A percentile compares a stretch with the other conserved stretches of the same genome.
phyloP scores from a whole-genome alignment of 371 early-diverging fungal species.

The Sporodiniella umbellata region DNA sequence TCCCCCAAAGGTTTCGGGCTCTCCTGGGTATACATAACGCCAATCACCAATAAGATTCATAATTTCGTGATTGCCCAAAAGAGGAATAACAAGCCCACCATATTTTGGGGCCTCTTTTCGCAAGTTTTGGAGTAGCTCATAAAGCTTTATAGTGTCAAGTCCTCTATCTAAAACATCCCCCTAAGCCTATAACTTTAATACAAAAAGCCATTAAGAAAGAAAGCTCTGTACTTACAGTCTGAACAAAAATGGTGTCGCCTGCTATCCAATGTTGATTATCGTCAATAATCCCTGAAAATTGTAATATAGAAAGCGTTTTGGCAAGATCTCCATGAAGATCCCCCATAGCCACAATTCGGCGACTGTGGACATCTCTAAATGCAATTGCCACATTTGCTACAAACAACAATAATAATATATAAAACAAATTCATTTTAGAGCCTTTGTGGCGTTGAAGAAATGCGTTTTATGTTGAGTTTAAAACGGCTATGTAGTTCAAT shows the following conservation, averaged over 20 bases:
- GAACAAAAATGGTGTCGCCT: conserved; percentile 51
- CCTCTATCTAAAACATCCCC: conserved; percentile 79
- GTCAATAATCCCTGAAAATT: conserved; percentile 62
- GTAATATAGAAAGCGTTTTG: conserved; percentile 54
- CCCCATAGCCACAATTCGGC: conserved; percentile 72
- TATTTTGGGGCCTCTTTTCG: conserved; percentile 52
- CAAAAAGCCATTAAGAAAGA: no score
- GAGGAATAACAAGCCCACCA: conserved; percentile 58
- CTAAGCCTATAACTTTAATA: no score
- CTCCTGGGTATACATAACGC: conserved; percentile 70
- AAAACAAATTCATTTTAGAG: neutral
- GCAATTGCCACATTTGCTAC: neutral
- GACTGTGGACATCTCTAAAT: conserved; percentile 1
- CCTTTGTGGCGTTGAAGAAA: no score
- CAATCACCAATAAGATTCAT: conserved; percentile 73
- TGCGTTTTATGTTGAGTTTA: no score
- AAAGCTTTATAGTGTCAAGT: conserved; percentile 66
- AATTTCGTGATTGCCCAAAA: conserved; percentile 72
- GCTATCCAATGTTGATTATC: conserved; percentile 62
- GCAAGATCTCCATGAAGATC: conserved; percentile 76
- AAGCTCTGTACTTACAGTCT: conserved; percentile 34
- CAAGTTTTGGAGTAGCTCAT: conserved; percentile 56
- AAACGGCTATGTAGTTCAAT: no score
- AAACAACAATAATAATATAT: neutral
- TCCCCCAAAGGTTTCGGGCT: conserved; percentile 65